Percentiles rank a stretch among this genome's conserved stretches.
These are phyloP conservation scores for Poterioochromonas sp. DNA, from an alignment of 352 stramenopile species.

Conservation along the genomic window DNA sequence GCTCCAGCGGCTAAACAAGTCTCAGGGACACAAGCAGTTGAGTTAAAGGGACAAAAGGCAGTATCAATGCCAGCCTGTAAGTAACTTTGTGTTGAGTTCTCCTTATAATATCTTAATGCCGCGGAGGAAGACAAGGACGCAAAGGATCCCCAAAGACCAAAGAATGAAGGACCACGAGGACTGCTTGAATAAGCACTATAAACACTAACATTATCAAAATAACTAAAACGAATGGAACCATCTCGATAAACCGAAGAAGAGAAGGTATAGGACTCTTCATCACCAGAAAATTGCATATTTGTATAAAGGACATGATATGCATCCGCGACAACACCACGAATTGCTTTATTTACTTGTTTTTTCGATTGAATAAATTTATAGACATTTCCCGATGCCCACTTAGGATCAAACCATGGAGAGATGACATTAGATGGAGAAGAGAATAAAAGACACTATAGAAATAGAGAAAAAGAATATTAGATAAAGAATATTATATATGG, in stretches of 20 bases:
- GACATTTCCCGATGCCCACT: not conserved
- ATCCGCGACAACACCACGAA: not conserved
- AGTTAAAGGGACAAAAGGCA: not conserved
- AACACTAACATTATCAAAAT: not conserved
- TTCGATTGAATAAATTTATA: not conserved
- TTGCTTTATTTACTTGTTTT: not conserved
- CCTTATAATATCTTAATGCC: not conserved
- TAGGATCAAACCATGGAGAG: not conserved
- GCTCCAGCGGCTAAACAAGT: not conserved
- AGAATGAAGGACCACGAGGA: not conserved
- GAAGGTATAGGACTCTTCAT: not conserved
- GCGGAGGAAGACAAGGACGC: not conserved
- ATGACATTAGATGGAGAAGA: not conserved
- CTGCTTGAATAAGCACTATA: not conserved
- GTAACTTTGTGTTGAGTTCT: not conserved
- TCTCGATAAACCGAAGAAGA: conserved; percentile 1
- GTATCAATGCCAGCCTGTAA: not conserved
- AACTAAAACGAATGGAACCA: conserved; percentile 5
- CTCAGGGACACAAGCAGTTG: not conserved
- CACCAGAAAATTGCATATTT: not conserved
- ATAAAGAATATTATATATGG: not conserved
- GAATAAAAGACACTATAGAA: not conserved
- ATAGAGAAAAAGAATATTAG: not conserved
- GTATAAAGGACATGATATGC: not conserved
- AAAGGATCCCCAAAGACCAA: not conserved